Conservation (phyloP, 2,329 filamentous ascomycete species). For the Talaromyces sp. region DNA sequence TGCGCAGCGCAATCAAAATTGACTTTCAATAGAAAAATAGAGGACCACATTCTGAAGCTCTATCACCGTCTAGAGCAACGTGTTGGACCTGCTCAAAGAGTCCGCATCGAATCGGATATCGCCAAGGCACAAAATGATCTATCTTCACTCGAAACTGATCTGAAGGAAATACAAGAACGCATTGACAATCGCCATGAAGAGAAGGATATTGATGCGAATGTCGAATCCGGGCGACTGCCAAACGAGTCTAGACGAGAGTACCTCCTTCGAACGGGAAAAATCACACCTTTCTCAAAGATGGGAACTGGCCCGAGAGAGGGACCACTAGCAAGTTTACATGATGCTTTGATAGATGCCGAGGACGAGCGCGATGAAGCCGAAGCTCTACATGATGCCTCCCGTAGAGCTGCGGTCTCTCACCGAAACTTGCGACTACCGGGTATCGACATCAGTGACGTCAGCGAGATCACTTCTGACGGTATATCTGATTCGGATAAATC, state of each 20-base stretch:
- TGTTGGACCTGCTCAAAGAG: constrained; percentile 49
- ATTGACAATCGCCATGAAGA: constrained; percentile 70
- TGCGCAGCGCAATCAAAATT: not conserved
- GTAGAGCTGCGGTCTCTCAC: constrained; percentile 58
- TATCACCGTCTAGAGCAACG: constrained; percentile 57
- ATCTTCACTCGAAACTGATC: constrained; percentile 64
- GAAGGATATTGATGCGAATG: constrained; percentile 44
- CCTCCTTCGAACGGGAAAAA: constrained; percentile 92
- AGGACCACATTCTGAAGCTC: constrained; percentile 61
- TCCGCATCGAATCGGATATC: constrained; percentile 55
- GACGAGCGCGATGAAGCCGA: constrained; percentile 58
- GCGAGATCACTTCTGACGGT: constrained; percentile 31
- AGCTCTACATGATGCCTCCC: constrained; percentile 42
- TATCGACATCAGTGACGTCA: constrained; percentile 55
- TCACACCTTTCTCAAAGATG: constrained; percentile 88
- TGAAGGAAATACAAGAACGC: constrained; percentile 74
- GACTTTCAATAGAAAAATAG: constrained; percentile 51
- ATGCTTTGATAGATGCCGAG: constrained; percentile 78
- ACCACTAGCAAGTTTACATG: constrained; percentile 66
- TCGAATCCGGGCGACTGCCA: constrained; percentile 57
- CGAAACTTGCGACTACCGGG: constrained; percentile 71
- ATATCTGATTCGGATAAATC: constrained; percentile 6
- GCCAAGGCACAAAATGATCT: constrained; percentile 64
- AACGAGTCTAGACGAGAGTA: constrained; percentile 85
- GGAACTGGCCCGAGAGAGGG: constrained; percentile 57